Base-by-base conservation (phyloP, 139 green algal species). In the Coelastrella sp. region DNA sequence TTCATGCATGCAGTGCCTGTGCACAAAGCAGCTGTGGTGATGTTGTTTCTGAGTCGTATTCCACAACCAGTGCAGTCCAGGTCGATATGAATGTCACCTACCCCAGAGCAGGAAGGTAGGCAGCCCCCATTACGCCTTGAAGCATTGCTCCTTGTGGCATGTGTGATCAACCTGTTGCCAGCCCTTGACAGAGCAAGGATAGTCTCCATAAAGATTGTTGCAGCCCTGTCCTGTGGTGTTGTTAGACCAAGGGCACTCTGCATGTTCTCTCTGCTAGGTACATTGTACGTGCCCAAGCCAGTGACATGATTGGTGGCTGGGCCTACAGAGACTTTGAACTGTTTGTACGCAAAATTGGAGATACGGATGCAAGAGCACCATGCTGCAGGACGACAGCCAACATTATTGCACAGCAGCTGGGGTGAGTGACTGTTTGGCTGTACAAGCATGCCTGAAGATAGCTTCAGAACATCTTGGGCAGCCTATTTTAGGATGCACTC, bases 261-360 rank as follows among this genome's bases (percentile, higher is more conserved):
- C n/a, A n/a, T 64, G 53, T 64, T 9, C 53, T 9, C 21, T 9
- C 11, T 57, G 32, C 34, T 38, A 84, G 87, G 17, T 95, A 91
- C 62, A 75, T 92, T 21, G 74, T 92, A 3, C 81, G 92, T 8
- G 57, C 87, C 1, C 83, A 92, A 79, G 91, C 78, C 0, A 83
- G 84, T 35, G 87, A 92, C 41, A 66, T 57, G 37, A 25, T 8
- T 0, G 88, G 86, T 27, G 32, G n/a, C 5, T 38, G 83, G 2
- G 9, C 73, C 43, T 75, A 60, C 0, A 53, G 74, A 27, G 91
- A 94, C 66, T 34, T 79, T 45, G 34, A 63, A 23, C 13, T 94
- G 40, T 30, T 94, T 9, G 91, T 94, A 15, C 78, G 91, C 37
- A 94, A 94, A 74, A n/a, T 17, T 0, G 89, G 91, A 0, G 91